Conservation (phyloP, 2,329 filamentous ascomycete species). For the Ascochyta fabae region DNA sequence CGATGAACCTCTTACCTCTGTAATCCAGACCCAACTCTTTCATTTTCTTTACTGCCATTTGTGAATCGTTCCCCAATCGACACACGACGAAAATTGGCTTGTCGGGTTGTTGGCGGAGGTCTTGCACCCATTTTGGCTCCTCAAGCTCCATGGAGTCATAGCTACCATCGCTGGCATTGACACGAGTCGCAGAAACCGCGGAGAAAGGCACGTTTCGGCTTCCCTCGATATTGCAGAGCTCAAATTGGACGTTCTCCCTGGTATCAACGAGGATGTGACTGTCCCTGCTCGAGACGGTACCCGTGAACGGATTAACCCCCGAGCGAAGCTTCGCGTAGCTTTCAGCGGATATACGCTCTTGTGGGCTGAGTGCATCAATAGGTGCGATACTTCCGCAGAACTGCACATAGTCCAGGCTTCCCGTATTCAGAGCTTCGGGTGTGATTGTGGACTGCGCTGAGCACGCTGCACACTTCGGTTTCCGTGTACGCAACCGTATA, state of each 20-base stretch:
- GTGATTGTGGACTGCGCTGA: conserved; percentile 69
- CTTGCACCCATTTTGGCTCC: conserved; percentile 37
- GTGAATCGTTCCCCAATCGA: conserved; percentile 79
- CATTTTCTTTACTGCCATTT: conserved; percentile 70
- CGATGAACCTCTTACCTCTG: conserved; percentile 65
- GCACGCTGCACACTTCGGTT: conserved; percentile 78
- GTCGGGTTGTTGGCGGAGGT: conserved; percentile 34
- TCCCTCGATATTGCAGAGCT: conserved; percentile 76
- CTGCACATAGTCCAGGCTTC: conserved; percentile 79
- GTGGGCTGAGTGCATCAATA: conserved; percentile 62
- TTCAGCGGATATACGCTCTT: conserved; percentile 71
- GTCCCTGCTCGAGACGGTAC: conserved; percentile 36
- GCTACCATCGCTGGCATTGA: not conserved
- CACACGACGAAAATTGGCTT: conserved; percentile 75
- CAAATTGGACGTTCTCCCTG: conserved; percentile 82
- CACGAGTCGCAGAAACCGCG: conserved; percentile 49
- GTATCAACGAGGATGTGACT: conserved; percentile 77
- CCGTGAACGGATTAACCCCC: conserved; percentile 44
- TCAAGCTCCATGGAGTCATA: conserved; percentile 15
- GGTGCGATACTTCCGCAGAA: conserved; percentile 76
- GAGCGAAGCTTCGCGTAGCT: conserved; percentile 60
- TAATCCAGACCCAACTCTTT: conserved; percentile 65
- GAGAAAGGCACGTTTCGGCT: conserved; percentile 79
- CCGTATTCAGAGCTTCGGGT: conserved; percentile 64
- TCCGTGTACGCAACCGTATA: conserved; percentile 73